Percentiles rank a stretch among this genome's conserved stretches.
Conservation (phyloP, 805 yeast species). For the Torulaspora microellipsoides region DNA sequence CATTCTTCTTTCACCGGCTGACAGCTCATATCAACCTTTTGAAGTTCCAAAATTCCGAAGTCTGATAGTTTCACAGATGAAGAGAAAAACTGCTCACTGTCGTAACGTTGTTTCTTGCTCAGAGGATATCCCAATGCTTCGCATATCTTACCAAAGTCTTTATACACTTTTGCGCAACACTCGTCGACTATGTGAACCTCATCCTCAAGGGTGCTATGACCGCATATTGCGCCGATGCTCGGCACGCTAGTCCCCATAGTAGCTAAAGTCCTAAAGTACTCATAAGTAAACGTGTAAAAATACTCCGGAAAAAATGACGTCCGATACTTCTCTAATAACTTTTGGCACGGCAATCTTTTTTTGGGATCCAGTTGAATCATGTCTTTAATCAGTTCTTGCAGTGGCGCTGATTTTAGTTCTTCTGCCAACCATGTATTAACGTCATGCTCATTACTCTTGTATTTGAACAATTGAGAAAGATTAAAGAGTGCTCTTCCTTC, state of each 20-base stretch:
- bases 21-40: background rate
- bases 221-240: constrained; percentile 15
- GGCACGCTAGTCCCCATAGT: constrained; percentile 23
- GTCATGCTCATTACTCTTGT: constrained; percentile 58
- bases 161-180: constrained; percentile 51
- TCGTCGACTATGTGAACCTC: constrained; percentile 19
- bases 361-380: constrained; percentile 65
- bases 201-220: constrained; percentile 18
- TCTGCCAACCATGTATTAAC: constrained; percentile 39
- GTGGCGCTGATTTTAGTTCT: constrained; percentile 46
- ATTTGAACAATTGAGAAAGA: constrained; percentile 80
- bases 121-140: constrained; percentile 20
- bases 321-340: constrained; percentile 48
- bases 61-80: constrained; percentile 9
- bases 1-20: constrained; percentile 23
- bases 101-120: background rate
- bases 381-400: constrained; percentile 52
- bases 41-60: constrained; percentile 13
- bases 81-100: constrained; percentile 10
- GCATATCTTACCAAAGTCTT: constrained; percentile 47
- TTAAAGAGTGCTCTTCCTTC: constrained; percentile 89
- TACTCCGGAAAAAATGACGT: constrained; percentile 57
- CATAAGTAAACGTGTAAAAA: constrained; percentile 65
- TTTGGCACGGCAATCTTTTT: constrained; percentile 51
- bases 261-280: constrained; percentile 50